Conservation (phyloP, 805 yeast genomes). For the Spathaspora passalidarum region DNA sequence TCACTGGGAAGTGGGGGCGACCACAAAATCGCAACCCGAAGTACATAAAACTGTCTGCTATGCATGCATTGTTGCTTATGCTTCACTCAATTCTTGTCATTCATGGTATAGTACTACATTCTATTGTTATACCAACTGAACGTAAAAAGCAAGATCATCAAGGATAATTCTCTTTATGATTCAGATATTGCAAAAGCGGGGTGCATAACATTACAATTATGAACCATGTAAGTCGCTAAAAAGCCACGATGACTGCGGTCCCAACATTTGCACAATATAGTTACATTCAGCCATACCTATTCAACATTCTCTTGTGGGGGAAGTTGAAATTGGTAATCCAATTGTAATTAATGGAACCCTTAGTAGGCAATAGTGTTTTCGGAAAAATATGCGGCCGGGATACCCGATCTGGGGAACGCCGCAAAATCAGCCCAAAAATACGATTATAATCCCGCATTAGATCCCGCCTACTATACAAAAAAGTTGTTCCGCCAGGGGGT, state of each 20-base stretch:
- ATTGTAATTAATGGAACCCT: background rate
- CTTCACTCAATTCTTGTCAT: too few species aligned
- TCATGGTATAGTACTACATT: too few species aligned
- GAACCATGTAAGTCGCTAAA: too few species aligned
- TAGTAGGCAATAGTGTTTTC: background rate
- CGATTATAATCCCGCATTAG: background rate
- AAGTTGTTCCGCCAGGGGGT: background rate
- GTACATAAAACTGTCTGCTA: too few species aligned
- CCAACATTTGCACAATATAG: too few species aligned
- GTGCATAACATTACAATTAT: background rate
- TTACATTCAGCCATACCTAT: too few species aligned
- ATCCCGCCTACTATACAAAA: background rate
- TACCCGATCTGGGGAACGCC: background rate
- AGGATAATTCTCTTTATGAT: too few species aligned
- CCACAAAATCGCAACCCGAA: background rate
- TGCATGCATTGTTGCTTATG: too few species aligned
- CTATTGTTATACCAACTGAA: too few species aligned
- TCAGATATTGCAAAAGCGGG: too few species aligned
- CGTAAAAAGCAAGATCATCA: too few species aligned
- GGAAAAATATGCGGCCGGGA: background rate
- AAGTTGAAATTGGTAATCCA: background rate
- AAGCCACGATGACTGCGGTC: too few species aligned
- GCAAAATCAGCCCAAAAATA: background rate
- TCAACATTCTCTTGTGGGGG: background rate
- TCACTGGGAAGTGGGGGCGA: background rate